Percentiles rank a stretch among this genome's conserved stretches.
phyloP scores from a whole-genome alignment of 345 rosid genomes.

The Eucalyptus urophylla region DNA sequence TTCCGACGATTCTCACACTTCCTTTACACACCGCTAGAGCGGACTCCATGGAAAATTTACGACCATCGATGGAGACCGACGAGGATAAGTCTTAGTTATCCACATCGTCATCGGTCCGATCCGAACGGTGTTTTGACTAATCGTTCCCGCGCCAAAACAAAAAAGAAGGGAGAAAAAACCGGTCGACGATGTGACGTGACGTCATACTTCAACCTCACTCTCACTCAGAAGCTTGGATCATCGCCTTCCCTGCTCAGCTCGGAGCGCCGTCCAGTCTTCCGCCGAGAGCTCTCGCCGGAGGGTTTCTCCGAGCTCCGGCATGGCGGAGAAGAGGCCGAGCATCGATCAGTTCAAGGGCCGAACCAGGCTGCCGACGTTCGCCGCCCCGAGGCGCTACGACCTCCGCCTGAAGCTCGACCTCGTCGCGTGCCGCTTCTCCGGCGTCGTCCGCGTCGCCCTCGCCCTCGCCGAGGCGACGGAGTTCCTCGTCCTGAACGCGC shows the following conservation, averaged over 20 bases:
- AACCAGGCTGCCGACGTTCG: conserved; percentile 12
- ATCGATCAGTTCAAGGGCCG: conserved; percentile 14
- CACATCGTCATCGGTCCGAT: neutral
- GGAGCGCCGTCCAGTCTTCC: neutral
- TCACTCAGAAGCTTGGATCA: neutral
- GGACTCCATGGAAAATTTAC: no score
- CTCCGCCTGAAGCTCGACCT: conserved; percentile 13
- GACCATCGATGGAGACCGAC: no score
- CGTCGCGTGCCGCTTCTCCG: conserved; percentile 17
- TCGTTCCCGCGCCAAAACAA: neutral
- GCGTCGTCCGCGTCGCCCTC: conserved; percentile 1
- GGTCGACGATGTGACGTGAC: neutral
- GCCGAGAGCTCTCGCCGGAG: neutral
- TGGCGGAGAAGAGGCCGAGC: neutral
- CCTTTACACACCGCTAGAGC: no score
- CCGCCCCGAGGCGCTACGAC: conserved; percentile 2
- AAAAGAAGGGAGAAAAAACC: neutral
- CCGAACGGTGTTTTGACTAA: neutral
- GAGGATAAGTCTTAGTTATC: no score
- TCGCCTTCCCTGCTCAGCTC: neutral
- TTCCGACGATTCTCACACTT: rapidly evolving
- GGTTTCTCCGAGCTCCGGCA: neutral
- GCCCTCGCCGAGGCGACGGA: conserved; percentile 8
- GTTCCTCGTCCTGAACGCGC: conserved; percentile 24
- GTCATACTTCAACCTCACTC: neutral